Base-by-base conservation (phyloP, 192 early-diverging fungal species). In the Mortierella antarctica region DNA sequence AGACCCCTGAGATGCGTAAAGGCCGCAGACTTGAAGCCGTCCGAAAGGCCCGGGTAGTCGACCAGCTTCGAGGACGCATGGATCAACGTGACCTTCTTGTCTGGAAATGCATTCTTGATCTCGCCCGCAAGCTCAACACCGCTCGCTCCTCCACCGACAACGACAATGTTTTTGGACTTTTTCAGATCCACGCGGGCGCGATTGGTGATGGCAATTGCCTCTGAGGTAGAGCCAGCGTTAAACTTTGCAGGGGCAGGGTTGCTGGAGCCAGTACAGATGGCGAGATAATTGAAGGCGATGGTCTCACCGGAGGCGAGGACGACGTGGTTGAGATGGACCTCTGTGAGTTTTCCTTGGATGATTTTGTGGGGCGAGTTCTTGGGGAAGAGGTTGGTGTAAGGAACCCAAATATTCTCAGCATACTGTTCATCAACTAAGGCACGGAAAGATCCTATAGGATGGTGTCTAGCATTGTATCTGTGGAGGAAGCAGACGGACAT, bases 111-210 rank as follows among this genome's bases (percentile, higher is more conserved):
- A 51, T 23, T 68, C 21, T 85, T 86, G 55, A 91, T 85, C 47
- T 91, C 89, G 11, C 87, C 89, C 0, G 86, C 87, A 23, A 85
- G 76, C 60, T 91, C 89, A 0, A 88, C 86, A 2, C 89, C 89
- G n/a, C 84, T 87, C 6, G 88, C 86, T 21, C 93, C 93, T 7
- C 92, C 93, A 4, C 93, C 93, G 57, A 95, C 82, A 42, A 95
- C 80, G 2, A 92, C 64, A 45, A 92, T 73, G 14, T 11, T 55
- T 18, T 71, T 71, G 21, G 47, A 40, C 7, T 66, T 71, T 6
- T 48, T 17, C 7, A 79, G 50, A 44, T 79, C 63, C 2, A 49
- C 55, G 1, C 76, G 74, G 10, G 83, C 71, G 7, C 90, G 88
- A 2, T 67, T 55, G n/a, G 83, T 73, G 48, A 93, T 73, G n/a